These are phyloP conservation scores for Lachnellula arida DNA, from an alignment of 2,329 filamentous ascomycete species.

Conservation along the genomic window DNA sequence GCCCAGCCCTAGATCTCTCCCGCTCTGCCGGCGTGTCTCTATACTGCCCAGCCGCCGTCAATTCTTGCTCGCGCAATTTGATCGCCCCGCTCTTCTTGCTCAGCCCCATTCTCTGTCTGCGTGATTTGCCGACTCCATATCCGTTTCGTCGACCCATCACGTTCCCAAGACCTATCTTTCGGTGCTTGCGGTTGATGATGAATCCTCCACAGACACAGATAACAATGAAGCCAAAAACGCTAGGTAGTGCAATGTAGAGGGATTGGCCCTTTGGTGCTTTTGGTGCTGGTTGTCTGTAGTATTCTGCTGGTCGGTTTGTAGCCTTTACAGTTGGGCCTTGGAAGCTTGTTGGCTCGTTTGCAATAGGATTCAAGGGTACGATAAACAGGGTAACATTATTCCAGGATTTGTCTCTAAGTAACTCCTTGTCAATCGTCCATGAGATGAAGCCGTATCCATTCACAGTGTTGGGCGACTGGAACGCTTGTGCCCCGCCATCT, in stretches of 20 bases:
- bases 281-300: conserved; percentile 17
- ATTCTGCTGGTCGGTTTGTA: conserved; percentile 18
- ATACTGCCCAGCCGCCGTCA: conserved; percentile 16
- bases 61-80: conserved; percentile 22
- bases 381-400: conserved; percentile 29
- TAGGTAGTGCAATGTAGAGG: conserved; percentile 29
- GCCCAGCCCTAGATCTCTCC: conserved; percentile 4
- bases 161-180: conserved; percentile 28
- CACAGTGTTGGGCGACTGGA: conserved; percentile 18
- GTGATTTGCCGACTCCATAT: conserved; percentile 28
- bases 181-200: conserved; percentile 24
- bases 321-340: conserved; percentile 25
- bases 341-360: conserved; percentile 11
- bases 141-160: conserved; percentile 28
- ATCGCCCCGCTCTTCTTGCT: conserved; percentile 21
- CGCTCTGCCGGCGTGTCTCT: conserved; percentile 16
- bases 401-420: conserved; percentile 17
- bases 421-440: conserved; percentile 25
- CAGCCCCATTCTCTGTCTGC: conserved; percentile 25
- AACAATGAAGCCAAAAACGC: conserved; percentile 24
- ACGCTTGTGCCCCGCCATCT: conserved; percentile 25
- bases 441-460: conserved; percentile 22
- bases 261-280: conserved; percentile 20
- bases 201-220: conserved; percentile 23
- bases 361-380: conserved; percentile 15